phyloP scores from a whole-genome alignment of 106 monocot genomes.

The Phalaenopsis aphrodite region DNA sequence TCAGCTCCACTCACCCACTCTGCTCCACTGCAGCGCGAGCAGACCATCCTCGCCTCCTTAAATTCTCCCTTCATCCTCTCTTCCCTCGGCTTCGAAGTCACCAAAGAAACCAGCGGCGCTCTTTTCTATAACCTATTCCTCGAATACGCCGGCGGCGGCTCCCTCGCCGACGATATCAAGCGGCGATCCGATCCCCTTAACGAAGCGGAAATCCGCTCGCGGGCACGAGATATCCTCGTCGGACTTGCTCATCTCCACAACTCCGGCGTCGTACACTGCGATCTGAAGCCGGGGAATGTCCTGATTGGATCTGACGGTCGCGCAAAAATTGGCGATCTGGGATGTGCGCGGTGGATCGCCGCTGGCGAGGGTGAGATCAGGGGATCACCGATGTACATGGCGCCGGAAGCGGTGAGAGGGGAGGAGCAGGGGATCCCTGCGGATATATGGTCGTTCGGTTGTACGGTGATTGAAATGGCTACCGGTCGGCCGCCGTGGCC shows the following conservation, averaged over 20 bases:
- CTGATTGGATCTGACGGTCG: constrained; percentile 42
- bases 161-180: constrained; percentile 37
- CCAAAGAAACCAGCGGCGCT: not conserved
- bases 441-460: constrained; percentile 37
- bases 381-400: constrained; percentile 50
- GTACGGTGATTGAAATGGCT: constrained; percentile 32
- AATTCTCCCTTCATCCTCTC: constrained; percentile 29
- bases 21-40: constrained; percentile 17
- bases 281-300: constrained; percentile 60
- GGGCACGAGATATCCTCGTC: constrained; percentile 28
- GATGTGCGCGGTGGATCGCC: constrained; percentile 36
- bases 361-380: not conserved
- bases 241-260: constrained; percentile 57
- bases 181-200: constrained; percentile 23
- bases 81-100: constrained; percentile 37
- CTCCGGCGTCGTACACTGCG: constrained; percentile 55
- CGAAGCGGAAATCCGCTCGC: constrained; percentile 20
- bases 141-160: constrained; percentile 57
- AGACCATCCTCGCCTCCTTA: constrained; percentile 27
- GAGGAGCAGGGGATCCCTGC: constrained; percentile 22
- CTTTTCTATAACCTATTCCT: constrained; percentile 37
- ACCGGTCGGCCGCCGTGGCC: constrained; percentile 29
- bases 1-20: constrained; percentile 21
- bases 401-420: constrained; percentile 45
- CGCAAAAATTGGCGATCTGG: constrained; percentile 64